Evolutionary conservation across 352 stramenopile genomes (phyloP).

Genomic region (Globisporangium spinosum): DNA sequence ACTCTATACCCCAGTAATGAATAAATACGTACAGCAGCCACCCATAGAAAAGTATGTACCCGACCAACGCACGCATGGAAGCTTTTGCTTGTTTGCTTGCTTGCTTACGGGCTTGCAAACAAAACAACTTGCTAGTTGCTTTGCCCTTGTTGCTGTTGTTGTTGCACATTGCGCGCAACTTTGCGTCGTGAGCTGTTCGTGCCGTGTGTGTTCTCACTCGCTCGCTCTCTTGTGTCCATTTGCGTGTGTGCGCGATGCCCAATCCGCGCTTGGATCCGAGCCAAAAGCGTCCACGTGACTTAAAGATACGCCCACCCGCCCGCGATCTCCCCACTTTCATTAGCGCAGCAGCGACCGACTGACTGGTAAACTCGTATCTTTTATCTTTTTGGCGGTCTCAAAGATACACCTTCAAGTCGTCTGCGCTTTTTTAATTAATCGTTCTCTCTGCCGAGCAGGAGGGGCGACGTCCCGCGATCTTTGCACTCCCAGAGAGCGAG

Average conservation of each 20-base stretch:
- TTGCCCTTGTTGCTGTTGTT: not conserved
- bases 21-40: not conserved
- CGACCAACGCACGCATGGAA: not conserved
- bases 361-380: not conserved
- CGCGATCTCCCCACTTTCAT: not conserved
- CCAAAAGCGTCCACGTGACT: constrained; percentile 1
- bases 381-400: not conserved
- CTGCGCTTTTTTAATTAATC: not conserved
- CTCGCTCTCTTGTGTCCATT: not conserved
- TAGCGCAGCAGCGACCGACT: not conserved
- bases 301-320: not conserved
- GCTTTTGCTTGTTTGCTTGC: not conserved
- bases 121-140: no score
- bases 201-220: not conserved
- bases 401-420: constrained; percentile 4
- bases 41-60: not conserved
- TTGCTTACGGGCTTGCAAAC: not conserved
- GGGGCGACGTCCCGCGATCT: constrained; percentile 7
- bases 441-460: not conserved
- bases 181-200: not conserved
- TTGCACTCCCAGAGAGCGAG: not conserved
- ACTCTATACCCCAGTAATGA: not conserved
- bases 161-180: not conserved
- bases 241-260: not conserved
- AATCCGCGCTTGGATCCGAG: not conserved